Conservation (phyloP, 2,329 filamentous ascomycete genomes). For the Fusarium sp. region DNA sequence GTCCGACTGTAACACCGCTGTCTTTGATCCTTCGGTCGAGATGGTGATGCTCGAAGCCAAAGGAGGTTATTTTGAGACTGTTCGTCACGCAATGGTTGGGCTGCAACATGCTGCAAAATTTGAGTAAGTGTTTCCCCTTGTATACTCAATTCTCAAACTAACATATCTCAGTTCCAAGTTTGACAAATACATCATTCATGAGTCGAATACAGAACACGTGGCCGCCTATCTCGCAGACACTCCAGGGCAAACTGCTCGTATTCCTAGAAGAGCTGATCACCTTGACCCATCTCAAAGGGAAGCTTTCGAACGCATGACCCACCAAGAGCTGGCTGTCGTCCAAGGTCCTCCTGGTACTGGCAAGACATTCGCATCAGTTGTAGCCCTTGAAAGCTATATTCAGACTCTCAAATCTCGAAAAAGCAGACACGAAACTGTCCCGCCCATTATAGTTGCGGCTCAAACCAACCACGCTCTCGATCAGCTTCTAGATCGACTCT, state of each 20-base stretch:
- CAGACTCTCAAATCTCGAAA: constrained; percentile 66
- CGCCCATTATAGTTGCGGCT: constrained; percentile 80
- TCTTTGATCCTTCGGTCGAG: constrained; percentile 75
- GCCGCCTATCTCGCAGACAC: constrained; percentile 48
- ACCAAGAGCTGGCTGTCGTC: constrained; percentile 77
- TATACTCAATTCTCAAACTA: background rate
- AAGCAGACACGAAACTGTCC: constrained; percentile 49
- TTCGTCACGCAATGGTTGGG: constrained; percentile 77
- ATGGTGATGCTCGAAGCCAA: constrained; percentile 85
- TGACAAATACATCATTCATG: constrained; percentile 69
- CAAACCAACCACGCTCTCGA: constrained; percentile 94
- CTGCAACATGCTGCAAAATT: constrained; percentile 71
- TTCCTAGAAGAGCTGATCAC: constrained; percentile 29
- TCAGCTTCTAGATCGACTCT: constrained; percentile 76
- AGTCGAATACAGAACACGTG: constrained; percentile 49
- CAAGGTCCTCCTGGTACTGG: constrained; percentile 83
- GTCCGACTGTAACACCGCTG: constrained; percentile 66
- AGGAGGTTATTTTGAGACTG: constrained; percentile 80
- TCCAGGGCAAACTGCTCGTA: background rate
- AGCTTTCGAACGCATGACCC: constrained; percentile 77
- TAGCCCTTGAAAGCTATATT: constrained; percentile 64
- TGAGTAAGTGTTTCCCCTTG: constrained; percentile 59
- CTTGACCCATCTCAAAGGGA: constrained; percentile 79
- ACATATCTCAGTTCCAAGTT: constrained; percentile 63
- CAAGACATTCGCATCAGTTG: constrained; percentile 85